Conservation (phyloP, 2,329 filamentous ascomycete genomes). For the Aspergillus awamori region DNA sequence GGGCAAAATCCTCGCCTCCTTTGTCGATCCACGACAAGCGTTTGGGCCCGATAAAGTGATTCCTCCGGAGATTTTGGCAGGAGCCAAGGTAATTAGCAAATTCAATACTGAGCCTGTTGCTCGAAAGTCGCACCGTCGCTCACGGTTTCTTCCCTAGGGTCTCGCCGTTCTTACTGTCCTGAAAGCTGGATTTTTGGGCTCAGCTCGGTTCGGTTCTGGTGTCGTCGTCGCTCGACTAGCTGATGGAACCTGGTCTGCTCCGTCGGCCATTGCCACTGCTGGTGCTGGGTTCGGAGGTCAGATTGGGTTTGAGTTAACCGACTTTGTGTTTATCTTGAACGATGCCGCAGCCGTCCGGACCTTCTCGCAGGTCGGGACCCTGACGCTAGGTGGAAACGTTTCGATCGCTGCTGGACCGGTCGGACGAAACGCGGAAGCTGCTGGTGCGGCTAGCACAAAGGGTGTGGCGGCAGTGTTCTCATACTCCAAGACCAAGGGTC, state of each 20-base stretch:
- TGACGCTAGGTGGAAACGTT: slow-evolving; percentile 94
- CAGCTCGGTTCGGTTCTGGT: slow-evolving; percentile 54
- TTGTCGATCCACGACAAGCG: slow-evolving; percentile 88
- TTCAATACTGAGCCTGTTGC: neutral
- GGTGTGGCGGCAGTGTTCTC: slow-evolving; percentile 91
- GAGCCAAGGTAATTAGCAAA: slow-evolving; percentile 72
- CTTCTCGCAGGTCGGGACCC: slow-evolving; percentile 86
- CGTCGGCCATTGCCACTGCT: slow-evolving; percentile 52
- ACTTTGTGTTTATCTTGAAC: slow-evolving; percentile 97
- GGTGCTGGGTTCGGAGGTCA: slow-evolving; percentile 55
- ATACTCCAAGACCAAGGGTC: slow-evolving; percentile 96
- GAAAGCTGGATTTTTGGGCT: slow-evolving; percentile 55
- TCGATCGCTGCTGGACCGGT: slow-evolving; percentile 93
- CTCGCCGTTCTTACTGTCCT: slow-evolving; percentile 54
- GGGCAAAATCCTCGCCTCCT: slow-evolving; percentile 91
- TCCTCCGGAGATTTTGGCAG: slow-evolving; percentile 82
- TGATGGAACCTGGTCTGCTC: slow-evolving; percentile 54
- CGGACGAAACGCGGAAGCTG: slow-evolving; percentile 92
- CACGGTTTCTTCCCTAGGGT: slow-evolving; percentile 39
- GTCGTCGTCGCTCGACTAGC: slow-evolving; percentile 52
- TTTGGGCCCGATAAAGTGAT: slow-evolving; percentile 98
- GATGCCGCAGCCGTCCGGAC: slow-evolving; percentile 86
- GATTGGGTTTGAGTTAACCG: slow-evolving; percentile 55
- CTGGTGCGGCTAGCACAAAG: slow-evolving; percentile 87
- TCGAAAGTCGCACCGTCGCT: slow-evolving; percentile 7